Conservation (phyloP, 345 rosid genomes). For the Euphorbia peplus region DNA sequence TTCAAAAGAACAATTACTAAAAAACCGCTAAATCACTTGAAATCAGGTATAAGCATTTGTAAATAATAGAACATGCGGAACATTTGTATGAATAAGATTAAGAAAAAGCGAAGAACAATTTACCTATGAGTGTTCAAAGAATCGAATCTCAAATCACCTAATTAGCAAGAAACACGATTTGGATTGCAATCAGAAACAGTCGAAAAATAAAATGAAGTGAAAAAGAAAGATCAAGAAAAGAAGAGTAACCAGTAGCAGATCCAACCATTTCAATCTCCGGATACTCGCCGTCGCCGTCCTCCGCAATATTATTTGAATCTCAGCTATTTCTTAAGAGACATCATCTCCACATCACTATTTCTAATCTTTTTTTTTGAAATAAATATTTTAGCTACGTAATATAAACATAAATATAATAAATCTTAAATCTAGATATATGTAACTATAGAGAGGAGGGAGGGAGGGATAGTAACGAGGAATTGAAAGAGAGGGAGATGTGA, state of each 20-base stretch:
- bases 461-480: slow-evolving; percentile 11
- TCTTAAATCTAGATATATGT: not conserved
- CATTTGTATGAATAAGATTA: not conserved
- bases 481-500: slow-evolving; percentile 12
- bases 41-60: not conserved
- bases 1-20: too few species aligned
- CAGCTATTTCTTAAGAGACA: slow-evolving; percentile 10
- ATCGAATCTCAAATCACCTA: not conserved
- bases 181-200: slow-evolving; percentile 6
- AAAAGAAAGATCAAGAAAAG: slow-evolving; percentile 6
- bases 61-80: not conserved
- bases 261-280: slow-evolving; percentile 30
- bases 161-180: not conserved
- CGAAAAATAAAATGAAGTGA: not conserved
- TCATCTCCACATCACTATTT: slow-evolving; percentile 6
- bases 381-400: not conserved
- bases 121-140: not conserved
- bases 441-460: slow-evolving; percentile 2
- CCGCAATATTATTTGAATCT: slow-evolving; percentile 36
- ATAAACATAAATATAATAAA: slow-evolving; percentile 2
- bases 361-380: not conserved
- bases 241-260: slow-evolving; percentile 36
- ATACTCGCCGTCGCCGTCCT: not conserved
- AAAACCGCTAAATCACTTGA: not conserved
- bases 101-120: not conserved